Evolutionary conservation across 257 asterid species (phyloP), one percentile per base, ranked within the genome.

Genomic region (Capsicum rhomboideum): DNA sequence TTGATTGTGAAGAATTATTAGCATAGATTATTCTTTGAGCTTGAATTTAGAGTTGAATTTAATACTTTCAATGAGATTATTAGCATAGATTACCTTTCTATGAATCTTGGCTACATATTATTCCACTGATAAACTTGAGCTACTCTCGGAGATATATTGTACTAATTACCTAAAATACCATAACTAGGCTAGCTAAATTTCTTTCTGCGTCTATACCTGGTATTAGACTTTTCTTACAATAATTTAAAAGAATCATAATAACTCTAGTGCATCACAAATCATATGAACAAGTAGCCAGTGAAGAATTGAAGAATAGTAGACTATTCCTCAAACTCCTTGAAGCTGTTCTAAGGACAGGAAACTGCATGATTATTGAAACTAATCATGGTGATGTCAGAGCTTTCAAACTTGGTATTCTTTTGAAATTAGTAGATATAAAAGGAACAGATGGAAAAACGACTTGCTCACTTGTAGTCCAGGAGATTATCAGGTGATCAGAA

Each of bases 381-480:
- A 94, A 92, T 79, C 95, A 97, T 0, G 99, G 99, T 2, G 94
- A 94, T 82, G 99, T 98, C 21, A 86, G 88, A 86, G 98, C 99
- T 85, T 97, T 97, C 92, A 97, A 94, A 85, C 90, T 97, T 49
- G 99, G 95, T 7, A 95, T 97, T 3, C 85, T 97, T 85, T 85
- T 97, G 55, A 97, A 97, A 84, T 81, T 97, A 71, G 98, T 90
- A 67, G 99, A 97, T 56, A 85, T 97, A 79, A 97, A 97, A 88
- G 99, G 98, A 82, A 91, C 97, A 9, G 99, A 97, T 49, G 99
- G 99, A 34, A 93, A 92, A 89, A 97, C 99, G 53, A 97, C 11
- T 89, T 97, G 85, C 98, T 63, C 99, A 97, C 90, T 97, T 86
- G 99, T 97, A 1, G 99, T 97, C 83, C 99, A 97, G 86, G 99